Evolutionary conservation across 1,284 basidiomycete species (phyloP).

Genomic region (Lentinula novae-zelandiae): DNA sequence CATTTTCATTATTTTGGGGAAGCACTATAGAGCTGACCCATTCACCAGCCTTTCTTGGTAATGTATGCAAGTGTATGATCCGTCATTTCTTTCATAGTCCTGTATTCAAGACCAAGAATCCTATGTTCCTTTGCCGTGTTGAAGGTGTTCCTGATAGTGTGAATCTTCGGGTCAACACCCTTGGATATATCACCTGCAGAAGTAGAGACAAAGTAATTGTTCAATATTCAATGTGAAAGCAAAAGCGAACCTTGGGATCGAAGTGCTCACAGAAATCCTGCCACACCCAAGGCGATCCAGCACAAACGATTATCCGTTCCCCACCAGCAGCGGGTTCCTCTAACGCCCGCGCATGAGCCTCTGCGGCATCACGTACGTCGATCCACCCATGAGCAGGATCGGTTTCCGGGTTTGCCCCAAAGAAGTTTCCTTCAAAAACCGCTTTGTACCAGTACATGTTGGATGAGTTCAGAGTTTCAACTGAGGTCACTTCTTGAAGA

Average conservation of each 20-base stretch:
- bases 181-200: conserved; percentile 15
- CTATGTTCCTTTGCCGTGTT: conserved; percentile 11
- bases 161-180: conserved; percentile 9
- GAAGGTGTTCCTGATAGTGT: conserved; percentile 10
- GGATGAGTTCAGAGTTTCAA: conserved; percentile 11
- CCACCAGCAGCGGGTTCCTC: conserved; percentile 10
- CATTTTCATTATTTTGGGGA: neutral
- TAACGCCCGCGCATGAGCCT: conserved; percentile 12
- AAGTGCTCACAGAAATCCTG: conserved; percentile 17
- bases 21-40: neutral
- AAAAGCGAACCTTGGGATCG: neutral
- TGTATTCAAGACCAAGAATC: conserved; percentile 13
- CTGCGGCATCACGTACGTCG: conserved; percentile 12
- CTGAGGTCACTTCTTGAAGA: conserved; percentile 5
- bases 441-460: conserved; percentile 4
- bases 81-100: conserved; percentile 14
- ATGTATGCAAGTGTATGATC: conserved; percentile 18
- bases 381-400: conserved; percentile 7
- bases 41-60: conserved; percentile 15
- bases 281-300: conserved; percentile 12
- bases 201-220: neutral
- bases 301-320: conserved; percentile 15
- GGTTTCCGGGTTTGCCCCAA: neutral
- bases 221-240: neutral
- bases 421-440: neutral